These are phyloP conservation scores for Exophiala bonariae DNA, from an alignment of 2,329 filamentous ascomycete species.

Conservation along the genomic window DNA sequence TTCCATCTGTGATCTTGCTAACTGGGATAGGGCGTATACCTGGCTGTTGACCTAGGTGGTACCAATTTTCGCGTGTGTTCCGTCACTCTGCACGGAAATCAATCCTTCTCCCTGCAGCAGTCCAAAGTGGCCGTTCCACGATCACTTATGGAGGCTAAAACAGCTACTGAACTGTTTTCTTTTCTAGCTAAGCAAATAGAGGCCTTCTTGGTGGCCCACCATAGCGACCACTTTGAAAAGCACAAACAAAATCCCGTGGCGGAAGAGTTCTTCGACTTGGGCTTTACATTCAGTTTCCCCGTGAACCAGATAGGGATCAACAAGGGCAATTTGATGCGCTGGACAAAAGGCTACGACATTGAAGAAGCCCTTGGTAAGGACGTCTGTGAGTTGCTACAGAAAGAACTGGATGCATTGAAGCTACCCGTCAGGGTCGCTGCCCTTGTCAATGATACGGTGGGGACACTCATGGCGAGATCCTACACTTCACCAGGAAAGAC, in stretches of 20 bases:
- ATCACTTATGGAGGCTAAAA: constrained; percentile 86
- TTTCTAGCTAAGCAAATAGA: constrained; percentile 95
- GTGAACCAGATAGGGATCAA: constrained; percentile 94
- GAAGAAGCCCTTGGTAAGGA: constrained; percentile 92
- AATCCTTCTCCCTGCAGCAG: constrained; percentile 89
- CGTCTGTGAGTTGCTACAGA: constrained; percentile 85
- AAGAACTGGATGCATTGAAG: constrained; percentile 80
- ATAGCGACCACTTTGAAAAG: constrained; percentile 79
- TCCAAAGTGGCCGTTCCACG: constrained; percentile 89
- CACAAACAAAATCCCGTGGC: constrained; percentile 67
- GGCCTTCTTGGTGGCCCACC: constrained; percentile 80
- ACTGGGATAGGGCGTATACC: constrained; percentile 75
- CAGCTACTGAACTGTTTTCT: constrained; percentile 80
- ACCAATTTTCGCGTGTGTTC: constrained; percentile 61
- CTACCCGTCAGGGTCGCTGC: constrained; percentile 94
- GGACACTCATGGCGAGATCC: constrained; percentile 94
- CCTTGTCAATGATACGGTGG: constrained; percentile 95
- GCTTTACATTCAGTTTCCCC: constrained; percentile 99
- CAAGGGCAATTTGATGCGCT: constrained; percentile 88
- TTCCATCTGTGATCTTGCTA: constrained; percentile 9
- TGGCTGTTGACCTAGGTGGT: constrained; percentile 64
- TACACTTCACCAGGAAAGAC: constrained; percentile 90
- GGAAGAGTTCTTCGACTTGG: constrained; percentile 83
- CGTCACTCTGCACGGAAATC: constrained; percentile 88
- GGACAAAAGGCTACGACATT: constrained; percentile 99